phyloP scores from a whole-genome alignment of 2,329 filamentous ascomycete species.

The Decorospora gaudefroyi region DNA sequence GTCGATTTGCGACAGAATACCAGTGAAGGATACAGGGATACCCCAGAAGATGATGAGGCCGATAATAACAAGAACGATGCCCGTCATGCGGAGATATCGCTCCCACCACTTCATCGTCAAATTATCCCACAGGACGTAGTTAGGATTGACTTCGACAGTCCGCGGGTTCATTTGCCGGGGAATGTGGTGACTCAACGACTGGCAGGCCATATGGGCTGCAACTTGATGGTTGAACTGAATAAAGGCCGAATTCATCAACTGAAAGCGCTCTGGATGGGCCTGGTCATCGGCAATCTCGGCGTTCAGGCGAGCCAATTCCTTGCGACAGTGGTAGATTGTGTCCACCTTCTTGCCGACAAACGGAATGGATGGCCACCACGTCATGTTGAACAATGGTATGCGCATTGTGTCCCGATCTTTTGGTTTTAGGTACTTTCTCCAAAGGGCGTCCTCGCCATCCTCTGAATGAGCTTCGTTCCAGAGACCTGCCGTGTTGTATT shows the following conservation, averaged over 20 bases:
- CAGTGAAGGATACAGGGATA: constrained; percentile 86
- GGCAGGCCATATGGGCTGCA: constrained; percentile 96
- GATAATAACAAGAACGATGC: constrained; percentile 67
- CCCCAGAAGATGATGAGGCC: constrained; percentile 88
- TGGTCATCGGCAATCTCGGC: constrained; percentile 92
- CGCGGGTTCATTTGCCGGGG: constrained; percentile 93
- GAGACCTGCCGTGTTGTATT: constrained; percentile 38
- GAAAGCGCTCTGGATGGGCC: constrained; percentile 79
- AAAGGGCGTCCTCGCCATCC: constrained; percentile 58
- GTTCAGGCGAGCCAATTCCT: constrained; percentile 84
- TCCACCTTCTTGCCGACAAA: constrained; percentile 88
- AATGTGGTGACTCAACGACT: constrained; percentile 85
- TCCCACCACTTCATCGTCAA: constrained; percentile 97
- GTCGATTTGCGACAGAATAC: constrained; percentile 76
- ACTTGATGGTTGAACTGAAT: constrained; percentile 99
- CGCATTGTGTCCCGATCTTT: constrained; percentile 86
- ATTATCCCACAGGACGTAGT: constrained; percentile 95
- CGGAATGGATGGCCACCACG: constrained; percentile 80
- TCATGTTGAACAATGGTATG: constrained; percentile 58
- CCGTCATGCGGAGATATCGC: constrained; percentile 71
- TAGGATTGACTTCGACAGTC: constrained; percentile 89
- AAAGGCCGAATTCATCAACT: constrained; percentile 93
- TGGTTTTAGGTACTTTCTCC: constrained; percentile 80
- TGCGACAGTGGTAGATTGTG: constrained; percentile 88
- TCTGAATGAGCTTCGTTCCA: constrained; percentile 41